Evolutionary conservation across 768 basidiomycete genomes (phyloP).

Genomic region (Russula griseocarnosa): DNA sequence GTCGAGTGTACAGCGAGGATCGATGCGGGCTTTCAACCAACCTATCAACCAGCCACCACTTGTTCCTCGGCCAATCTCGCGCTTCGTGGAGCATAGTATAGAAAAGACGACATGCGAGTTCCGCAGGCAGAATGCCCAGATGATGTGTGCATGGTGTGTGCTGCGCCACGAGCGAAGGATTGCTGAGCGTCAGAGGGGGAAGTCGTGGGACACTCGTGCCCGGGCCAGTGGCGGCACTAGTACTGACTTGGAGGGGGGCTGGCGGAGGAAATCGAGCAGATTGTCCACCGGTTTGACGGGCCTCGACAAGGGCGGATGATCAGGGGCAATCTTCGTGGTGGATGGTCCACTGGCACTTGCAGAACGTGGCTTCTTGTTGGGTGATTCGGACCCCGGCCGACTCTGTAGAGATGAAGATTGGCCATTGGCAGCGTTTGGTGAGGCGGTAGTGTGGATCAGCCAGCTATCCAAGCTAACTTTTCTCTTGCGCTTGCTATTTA

Average conservation of each 20-base stretch:
- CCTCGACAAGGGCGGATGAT: slow-evolving; percentile 5
- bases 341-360: background rate
- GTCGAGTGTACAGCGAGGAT: slow-evolving; percentile 71
- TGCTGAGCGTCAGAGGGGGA: slow-evolving; percentile 61
- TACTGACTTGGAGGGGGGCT: slow-evolving; percentile 15
- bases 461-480: slow-evolving; percentile 49
- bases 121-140: slow-evolving; percentile 60
- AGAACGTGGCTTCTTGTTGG: slow-evolving; percentile 19
- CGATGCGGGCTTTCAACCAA: slow-evolving; percentile 80
- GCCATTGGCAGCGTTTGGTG: slow-evolving; percentile 15
- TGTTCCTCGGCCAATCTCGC: slow-evolving; percentile 61
- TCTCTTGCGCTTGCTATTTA: slow-evolving; percentile 44
- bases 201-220: slow-evolving; percentile 35
- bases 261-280: slow-evolving; percentile 25
- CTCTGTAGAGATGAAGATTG: slow-evolving; percentile 5
- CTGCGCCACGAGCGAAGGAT: slow-evolving; percentile 57
- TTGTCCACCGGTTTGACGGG: slow-evolving; percentile 23
- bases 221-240: background rate
- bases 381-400: background rate
- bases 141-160: slow-evolving; percentile 78
- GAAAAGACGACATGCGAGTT: slow-evolving; percentile 72
- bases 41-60: slow-evolving; percentile 82
- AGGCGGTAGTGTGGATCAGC: slow-evolving; percentile 39
- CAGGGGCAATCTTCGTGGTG: background rate
- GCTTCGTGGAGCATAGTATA: slow-evolving; percentile 66